Evolutionary conservation across 805 yeast genomes (phyloP).

Genomic region (Pichia manshurica): DNA sequence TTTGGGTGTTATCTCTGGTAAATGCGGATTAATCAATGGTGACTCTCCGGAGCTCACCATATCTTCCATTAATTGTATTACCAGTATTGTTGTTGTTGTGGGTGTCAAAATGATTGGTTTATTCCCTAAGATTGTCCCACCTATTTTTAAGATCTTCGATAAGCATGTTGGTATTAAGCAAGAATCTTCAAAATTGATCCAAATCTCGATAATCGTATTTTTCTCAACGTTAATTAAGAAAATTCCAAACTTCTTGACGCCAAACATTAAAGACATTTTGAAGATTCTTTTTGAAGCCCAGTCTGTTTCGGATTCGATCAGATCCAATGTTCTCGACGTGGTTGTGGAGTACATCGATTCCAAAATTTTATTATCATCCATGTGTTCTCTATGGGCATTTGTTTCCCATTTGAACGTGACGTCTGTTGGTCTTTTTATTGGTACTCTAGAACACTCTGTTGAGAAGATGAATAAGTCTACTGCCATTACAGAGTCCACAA

Average conservation of each 20-base stretch:
- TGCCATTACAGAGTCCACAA: slow-evolving; percentile 64
- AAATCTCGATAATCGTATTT: slow-evolving; percentile 65
- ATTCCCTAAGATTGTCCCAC: slow-evolving; percentile 80
- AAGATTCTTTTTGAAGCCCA: slow-evolving; percentile 51
- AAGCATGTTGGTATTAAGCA: slow-evolving; percentile 28
- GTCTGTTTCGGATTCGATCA: slow-evolving; percentile 52
- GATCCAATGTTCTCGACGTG: slow-evolving; percentile 56
- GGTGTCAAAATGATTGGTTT: slow-evolving; percentile 85
- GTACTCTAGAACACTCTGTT: slow-evolving; percentile 58
- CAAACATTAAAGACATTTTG: slow-evolving; percentile 60
- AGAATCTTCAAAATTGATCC: slow-evolving; percentile 40
- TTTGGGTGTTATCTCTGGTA: slow-evolving; percentile 44
- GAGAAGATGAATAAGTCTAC: slow-evolving; percentile 67
- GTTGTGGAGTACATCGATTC: slow-evolving; percentile 64
- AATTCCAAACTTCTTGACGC: slow-evolving; percentile 77
- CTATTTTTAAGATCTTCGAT: slow-evolving; percentile 57
- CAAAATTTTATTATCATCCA: slow-evolving; percentile 53
- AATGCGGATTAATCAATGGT: slow-evolving; percentile 46
- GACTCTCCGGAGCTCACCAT: slow-evolving; percentile 55
- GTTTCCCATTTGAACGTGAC: slow-evolving; percentile 34
- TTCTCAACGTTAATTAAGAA: slow-evolving; percentile 71
- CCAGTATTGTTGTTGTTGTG: slow-evolving; percentile 60
- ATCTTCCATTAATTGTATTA: slow-evolving; percentile 67
- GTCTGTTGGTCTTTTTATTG: slow-evolving; percentile 65
- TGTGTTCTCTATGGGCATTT: slow-evolving; percentile 58